A percentile compares a stretch with the other conserved stretches of the same genome.
phyloP scores from a whole-genome alignment of 78 protist genomes.

The Monosiga brevicollis region DNA sequence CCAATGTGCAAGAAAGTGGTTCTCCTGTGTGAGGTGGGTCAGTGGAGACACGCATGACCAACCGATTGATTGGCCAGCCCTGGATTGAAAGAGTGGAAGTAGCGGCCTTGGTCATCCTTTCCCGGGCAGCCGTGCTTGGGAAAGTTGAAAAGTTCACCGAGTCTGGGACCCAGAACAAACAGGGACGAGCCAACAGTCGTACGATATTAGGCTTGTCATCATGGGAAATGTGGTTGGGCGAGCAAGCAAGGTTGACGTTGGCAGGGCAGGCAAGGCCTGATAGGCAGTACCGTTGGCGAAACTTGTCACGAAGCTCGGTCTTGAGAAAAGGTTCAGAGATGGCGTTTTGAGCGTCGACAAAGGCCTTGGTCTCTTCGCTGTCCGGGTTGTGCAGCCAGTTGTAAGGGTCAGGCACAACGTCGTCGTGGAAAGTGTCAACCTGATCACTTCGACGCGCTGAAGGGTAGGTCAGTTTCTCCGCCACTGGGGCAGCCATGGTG shows the following conservation, averaged over 20 bases:
- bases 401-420: conserved; percentile 46
- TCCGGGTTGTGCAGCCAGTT: conserved; percentile 66
- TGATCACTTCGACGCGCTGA: background rate
- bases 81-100: conserved; percentile 27
- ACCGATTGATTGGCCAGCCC: conserved; percentile 46
- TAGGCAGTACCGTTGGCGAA: background rate
- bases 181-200: background rate
- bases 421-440: conserved; percentile 13
- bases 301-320: background rate
- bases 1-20: background rate
- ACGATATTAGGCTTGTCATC: background rate
- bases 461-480: background rate
- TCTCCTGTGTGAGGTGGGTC: background rate
- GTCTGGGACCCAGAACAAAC: background rate
- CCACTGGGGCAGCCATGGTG: background rate
- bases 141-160: conserved; percentile 1
- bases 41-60: background rate
- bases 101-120: background rate
- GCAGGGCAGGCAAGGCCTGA: background rate
- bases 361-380: conserved; percentile 39
- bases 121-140: conserved; percentile 19
- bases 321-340: background rate
- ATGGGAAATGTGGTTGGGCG: background rate
- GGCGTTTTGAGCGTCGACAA: conserved; percentile 27
- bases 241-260: background rate